phyloP scores from a whole-genome alignment of 164 flowering plant species.

The Tinospora cordifolia region DNA sequence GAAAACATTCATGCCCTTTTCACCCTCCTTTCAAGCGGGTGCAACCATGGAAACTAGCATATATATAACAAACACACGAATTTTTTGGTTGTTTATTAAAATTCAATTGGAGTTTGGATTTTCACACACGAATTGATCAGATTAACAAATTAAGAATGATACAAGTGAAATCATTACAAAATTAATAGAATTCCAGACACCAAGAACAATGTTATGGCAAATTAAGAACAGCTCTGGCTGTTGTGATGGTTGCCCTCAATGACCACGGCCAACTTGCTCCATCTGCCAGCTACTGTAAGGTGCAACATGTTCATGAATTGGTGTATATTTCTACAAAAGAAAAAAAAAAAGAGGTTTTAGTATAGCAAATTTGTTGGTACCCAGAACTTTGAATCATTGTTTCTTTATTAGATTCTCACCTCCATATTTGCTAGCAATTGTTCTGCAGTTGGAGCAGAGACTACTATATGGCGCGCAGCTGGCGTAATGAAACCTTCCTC shows the following conservation, averaged over 20 bases:
- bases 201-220: constrained; percentile 10
- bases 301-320: constrained; percentile 59
- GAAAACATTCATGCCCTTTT: no score
- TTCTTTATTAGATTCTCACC: constrained; percentile 29
- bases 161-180: background rate
- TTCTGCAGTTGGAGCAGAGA: constrained; percentile 78
- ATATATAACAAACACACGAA: no score
- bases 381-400: constrained; percentile 4
- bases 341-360: no score
- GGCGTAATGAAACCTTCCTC: constrained; percentile 86
- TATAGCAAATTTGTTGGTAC: background rate
- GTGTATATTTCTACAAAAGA: constrained; percentile 62
- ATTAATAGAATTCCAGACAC: constrained; percentile 10
- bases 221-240: background rate
- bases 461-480: constrained; percentile 62
- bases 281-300: constrained; percentile 73
- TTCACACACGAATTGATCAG: background rate
- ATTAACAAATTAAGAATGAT: background rate
- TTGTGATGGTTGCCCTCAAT: constrained; percentile 30
- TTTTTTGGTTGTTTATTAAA: constrained; percentile 1
- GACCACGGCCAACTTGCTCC: constrained; percentile 49
- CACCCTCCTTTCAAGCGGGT: no score
- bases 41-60: no score
- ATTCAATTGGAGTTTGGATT: constrained; percentile 7
- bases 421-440: constrained; percentile 69